A percentile compares a stretch with the other conserved stretches of the same genome.
These are phyloP conservation scores for Periglandula ipomoeae DNA, from an alignment of 2,329 filamentous ascomycete genomes.

Conservation along the genomic window DNA sequence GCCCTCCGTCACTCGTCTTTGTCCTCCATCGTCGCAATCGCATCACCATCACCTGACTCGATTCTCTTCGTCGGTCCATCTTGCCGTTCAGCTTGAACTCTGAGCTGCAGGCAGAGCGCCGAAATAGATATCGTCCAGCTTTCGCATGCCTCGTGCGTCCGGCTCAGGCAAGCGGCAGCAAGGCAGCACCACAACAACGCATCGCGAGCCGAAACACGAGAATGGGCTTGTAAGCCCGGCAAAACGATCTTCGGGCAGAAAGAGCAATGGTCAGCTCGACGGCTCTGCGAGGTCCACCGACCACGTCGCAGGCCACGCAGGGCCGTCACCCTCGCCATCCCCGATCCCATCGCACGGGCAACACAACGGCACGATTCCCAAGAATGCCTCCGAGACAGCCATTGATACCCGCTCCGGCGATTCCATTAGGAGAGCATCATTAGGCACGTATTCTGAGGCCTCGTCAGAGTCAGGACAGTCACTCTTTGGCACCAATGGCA, in stretches of 20 bases:
- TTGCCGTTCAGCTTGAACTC: neutral
- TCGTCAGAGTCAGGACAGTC: conserved; percentile 44
- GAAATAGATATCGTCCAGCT: neutral
- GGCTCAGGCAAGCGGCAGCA: conserved; percentile 53
- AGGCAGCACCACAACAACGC: conserved; percentile 49
- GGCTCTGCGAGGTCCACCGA: conserved; percentile 26
- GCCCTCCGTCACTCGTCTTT: neutral
- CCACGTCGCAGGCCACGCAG: conserved; percentile 20
- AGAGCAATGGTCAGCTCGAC: conserved; percentile 37
- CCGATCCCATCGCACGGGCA: conserved; percentile 14
- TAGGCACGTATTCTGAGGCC: conserved; percentile 44
- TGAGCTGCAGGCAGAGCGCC: neutral
- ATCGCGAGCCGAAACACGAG: conserved; percentile 71
- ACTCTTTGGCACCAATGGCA: conserved; percentile 26
- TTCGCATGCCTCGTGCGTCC: conserved; percentile 52
- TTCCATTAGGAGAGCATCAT: conserved; percentile 35
- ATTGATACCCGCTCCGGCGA: conserved; percentile 34
- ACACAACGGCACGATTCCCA: conserved; percentile 26
- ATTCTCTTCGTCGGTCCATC: neutral
- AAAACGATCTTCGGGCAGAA: conserved; percentile 31
- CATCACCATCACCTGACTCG: neutral
- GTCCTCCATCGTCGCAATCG: neutral
- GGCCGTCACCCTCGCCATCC: conserved; percentile 18
- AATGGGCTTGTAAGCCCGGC: conserved; percentile 67
- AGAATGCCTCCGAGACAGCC: conserved; percentile 13